These are phyloP conservation scores for Solanum pinnatisectum DNA, from an alignment of 257 asterid genomes.

Conservation along the genomic window DNA sequence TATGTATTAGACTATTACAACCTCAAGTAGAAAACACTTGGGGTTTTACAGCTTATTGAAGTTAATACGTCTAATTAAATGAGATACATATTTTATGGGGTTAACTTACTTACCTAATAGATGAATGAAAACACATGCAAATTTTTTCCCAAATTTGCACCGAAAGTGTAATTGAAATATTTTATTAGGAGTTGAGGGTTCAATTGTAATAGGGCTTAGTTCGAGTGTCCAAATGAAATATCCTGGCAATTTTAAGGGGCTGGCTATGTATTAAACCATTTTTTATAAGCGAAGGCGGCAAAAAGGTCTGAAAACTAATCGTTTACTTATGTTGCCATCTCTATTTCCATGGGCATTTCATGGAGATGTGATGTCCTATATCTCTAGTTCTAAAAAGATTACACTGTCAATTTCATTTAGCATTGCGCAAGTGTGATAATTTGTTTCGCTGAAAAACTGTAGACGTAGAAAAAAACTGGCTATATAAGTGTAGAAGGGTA, in stretches of 20 bases:
- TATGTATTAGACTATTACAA: background rate
- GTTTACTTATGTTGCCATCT: background rate
- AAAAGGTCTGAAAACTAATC: background rate
- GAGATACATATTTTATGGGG: background rate
- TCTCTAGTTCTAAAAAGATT: background rate
- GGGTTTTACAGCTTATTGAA: background rate
- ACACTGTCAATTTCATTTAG: background rate
- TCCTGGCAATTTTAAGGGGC: background rate
- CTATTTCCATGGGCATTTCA: background rate
- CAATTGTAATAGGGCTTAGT: background rate
- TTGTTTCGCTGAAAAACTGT: background rate
- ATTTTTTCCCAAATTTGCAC: background rate
- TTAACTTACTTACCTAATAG: background rate
- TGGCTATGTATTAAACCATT: background rate
- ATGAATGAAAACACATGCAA: background rate
- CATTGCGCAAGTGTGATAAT: background rate
- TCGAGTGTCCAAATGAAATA: background rate
- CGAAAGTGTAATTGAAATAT: background rate
- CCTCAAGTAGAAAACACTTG: background rate
- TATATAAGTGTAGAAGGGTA: background rate
- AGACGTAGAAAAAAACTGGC: background rate
- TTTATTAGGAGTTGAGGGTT: background rate
- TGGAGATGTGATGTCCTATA: background rate
- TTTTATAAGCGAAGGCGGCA: background rate
- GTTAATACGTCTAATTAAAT: background rate